Base-by-base conservation (phyloP, 176 grass and related monocot species). In the Phyllostachys edulis region DNA sequence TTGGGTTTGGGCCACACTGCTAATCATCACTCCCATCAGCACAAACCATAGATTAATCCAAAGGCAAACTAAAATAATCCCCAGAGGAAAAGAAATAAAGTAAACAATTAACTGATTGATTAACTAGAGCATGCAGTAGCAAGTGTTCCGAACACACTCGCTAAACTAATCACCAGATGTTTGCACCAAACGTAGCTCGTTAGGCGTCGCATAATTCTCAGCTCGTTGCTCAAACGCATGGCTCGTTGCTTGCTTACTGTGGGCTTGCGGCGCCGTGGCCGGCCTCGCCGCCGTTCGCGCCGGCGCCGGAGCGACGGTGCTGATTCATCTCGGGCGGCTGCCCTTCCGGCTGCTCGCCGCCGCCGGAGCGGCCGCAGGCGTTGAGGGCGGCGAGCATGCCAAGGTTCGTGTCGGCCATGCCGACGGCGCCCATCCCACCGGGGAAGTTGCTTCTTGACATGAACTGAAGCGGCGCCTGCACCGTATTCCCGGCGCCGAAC, bases 301-400 rank as follows among this genome's bases (percentile, higher is more conserved):
- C 82, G 23, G 60, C 60, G 55, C 81, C 82, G 73, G 0, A 29
- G 65, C 37, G 69, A 56, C 69, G 86, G 76, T 74, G 79, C 56
- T 84, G 85, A 34, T 80, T 80, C 86, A 84, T 74, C 82, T 78
- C 73, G 1, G 38, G 29, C 2, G 47, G 46, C 56, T 57, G 78
- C 2, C 10, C 61, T n/a, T 89, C 87, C 20, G 71, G 55, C 60
- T 77, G 65, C 69, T 77, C 85, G 80, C 32, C 57, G 37, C 82
- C 88, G 73, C 88, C 83, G 44, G 87, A 71, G 61, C 89, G 70
- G 45, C 71, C 80, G 41, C 80, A 49, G 81, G 89, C 61, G 74
- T 92, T 96, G 70, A 99, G 86, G 3, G 90, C 91, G 24, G 96
- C 90, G n/a, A 99, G 78, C 93, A 96, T 96, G 68, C 93, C 96